Percentiles rank a stretch among this genome's conserved stretches.
Conservation (phyloP, 768 basidiomycete genomes). For the Rhizopogon vesiculosus region DNA sequence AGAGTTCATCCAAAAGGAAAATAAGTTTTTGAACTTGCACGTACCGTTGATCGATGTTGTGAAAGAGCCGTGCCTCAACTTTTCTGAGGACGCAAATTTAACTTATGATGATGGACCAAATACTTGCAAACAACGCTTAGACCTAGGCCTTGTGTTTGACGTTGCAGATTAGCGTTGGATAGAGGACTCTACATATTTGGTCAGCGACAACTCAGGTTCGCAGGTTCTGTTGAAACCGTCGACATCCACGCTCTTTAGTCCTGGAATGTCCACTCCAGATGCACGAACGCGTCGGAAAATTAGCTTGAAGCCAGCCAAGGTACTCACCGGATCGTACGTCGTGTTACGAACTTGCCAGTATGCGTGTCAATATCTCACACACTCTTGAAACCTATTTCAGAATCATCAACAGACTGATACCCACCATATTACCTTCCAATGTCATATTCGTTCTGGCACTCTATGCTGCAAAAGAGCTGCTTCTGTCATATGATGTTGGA, state of each 20-base stretch:
- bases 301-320: conserved; percentile 50
- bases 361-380: conserved; percentile 5
- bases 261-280: conserved; percentile 57
- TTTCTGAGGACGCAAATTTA: conserved; percentile 14
- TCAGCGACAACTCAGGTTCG: background rate
- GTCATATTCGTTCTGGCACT: conserved; percentile 58
- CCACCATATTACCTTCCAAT: conserved; percentile 57
- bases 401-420: conserved; percentile 47
- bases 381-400: conserved; percentile 26
- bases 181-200: too few species aligned
- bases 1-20: conserved; percentile 36
- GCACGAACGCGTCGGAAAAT: conserved; percentile 64
- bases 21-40: conserved; percentile 6
- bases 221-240: background rate
- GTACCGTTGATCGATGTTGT: conserved; percentile 13
- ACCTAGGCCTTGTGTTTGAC: too few species aligned
- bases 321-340: conserved; percentile 52
- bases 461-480: conserved; percentile 61
- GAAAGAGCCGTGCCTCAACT: conserved; percentile 2
- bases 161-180: too few species aligned
- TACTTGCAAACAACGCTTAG: background rate
- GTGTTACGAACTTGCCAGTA: background rate
- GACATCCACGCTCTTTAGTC: conserved; percentile 1
- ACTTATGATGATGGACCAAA: conserved; percentile 1
- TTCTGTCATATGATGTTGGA: conserved; percentile 62